Conservation (phyloP, 305 asterid species). For the Fraxinus nigra region DNA sequence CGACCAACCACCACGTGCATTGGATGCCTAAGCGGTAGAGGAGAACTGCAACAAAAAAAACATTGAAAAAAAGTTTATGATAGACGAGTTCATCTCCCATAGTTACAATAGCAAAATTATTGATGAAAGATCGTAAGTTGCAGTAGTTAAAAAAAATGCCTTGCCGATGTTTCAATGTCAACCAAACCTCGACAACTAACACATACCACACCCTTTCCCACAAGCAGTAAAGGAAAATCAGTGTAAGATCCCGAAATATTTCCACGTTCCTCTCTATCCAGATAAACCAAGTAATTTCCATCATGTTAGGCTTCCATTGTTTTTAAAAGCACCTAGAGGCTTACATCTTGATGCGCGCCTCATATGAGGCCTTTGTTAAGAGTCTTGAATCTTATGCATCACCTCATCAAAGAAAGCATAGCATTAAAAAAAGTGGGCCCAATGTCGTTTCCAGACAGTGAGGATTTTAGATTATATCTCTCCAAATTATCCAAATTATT, state of each 20-base stretch:
- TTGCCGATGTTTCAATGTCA: background rate
- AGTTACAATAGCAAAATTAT: background rate
- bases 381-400: background rate
- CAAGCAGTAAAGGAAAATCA: background rate
- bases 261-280: background rate
- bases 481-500: too few relatives aligned
- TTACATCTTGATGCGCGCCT: background rate
- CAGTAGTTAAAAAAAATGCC: background rate
- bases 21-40: constrained; percentile 70
- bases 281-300: background rate
- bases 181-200: background rate
- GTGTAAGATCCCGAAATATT: background rate
- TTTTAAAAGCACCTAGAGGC: background rate
- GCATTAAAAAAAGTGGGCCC: too few relatives aligned
- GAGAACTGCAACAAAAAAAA: constrained; percentile 54
- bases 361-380: background rate
- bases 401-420: too few relatives aligned
- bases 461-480: background rate
- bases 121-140: background rate
- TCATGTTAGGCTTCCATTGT: background rate
- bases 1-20: constrained; percentile 89
- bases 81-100: background rate
- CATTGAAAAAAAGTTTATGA: background rate
- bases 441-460: background rate
- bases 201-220: background rate